Conservation (phyloP, 2,329 filamentous ascomycete genomes). For the Neoascochyta sp. region DNA sequence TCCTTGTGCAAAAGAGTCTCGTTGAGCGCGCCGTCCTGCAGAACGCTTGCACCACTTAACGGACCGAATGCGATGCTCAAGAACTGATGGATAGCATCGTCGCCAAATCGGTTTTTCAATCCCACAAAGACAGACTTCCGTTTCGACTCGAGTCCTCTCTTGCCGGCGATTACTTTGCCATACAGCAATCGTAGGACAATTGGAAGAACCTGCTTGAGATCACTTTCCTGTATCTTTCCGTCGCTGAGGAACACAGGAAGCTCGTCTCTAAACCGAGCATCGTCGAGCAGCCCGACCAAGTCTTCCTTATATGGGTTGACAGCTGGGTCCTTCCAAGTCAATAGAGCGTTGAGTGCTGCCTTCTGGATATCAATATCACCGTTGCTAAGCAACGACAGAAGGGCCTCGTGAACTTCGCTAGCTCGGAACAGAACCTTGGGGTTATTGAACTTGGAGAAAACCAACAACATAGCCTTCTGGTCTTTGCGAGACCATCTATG, state of each 20-base stretch:
- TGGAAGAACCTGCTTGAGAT: slow-evolving; percentile 73
- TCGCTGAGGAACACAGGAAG: slow-evolving; percentile 76
- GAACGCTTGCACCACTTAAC: slow-evolving; percentile 58
- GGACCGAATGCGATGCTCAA: slow-evolving; percentile 75
- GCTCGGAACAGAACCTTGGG: slow-evolving; percentile 78
- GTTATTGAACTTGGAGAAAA: slow-evolving; percentile 84
- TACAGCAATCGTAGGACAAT: slow-evolving; percentile 84
- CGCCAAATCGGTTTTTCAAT: slow-evolving; percentile 66
- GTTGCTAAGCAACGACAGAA: slow-evolving; percentile 75
- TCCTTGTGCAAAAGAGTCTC: slow-evolving; percentile 46
- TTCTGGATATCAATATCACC: slow-evolving; percentile 90
- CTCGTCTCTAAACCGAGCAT: slow-evolving; percentile 88
- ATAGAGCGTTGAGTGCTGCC: slow-evolving; percentile 74
- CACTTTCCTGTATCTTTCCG: slow-evolving; percentile 67
- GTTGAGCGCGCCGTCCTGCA: slow-evolving; percentile 51
- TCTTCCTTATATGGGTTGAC: slow-evolving; percentile 80
- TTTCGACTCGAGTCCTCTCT: slow-evolving; percentile 75
- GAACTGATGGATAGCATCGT: slow-evolving; percentile 74
- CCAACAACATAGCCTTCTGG: slow-evolving; percentile 73
- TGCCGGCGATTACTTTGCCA: slow-evolving; percentile 80
- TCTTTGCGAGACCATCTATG: slow-evolving; percentile 69
- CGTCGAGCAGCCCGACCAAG: slow-evolving; percentile 80
- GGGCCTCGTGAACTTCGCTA: slow-evolving; percentile 68
- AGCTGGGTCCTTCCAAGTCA: slow-evolving; percentile 81
- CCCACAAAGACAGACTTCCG: slow-evolving; percentile 71